Evolutionary conservation across 2,329 filamentous ascomycete genomes (phyloP), one percentile per base, ranked within the genome.

Genomic region (Aspergillus uvarum): DNA sequence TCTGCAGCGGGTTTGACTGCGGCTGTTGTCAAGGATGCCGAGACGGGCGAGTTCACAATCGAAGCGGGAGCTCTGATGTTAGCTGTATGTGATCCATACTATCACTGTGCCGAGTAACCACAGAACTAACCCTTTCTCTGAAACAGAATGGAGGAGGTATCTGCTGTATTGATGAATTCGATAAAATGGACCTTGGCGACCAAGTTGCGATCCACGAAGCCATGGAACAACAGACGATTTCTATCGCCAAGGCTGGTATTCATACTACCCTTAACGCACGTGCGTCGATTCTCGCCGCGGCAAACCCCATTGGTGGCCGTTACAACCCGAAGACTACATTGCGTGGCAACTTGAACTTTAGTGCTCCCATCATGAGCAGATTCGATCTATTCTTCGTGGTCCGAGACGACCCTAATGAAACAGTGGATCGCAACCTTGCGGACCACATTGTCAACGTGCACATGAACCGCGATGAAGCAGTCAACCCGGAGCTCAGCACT

Each of bases 141-240:
- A 12, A 12, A 1, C 54, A 78, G 75, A 78, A 78, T 47, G 86
- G 98, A 71, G 97, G 96, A 67, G 95, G 95, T 56, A 96, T 98
- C 69, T 99, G 95, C 77, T 93, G 92, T 61, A 99, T 99, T 74
- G 95, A 99, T 73, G 95, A 99, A 75, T 99, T 99, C 69, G 95
- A 99, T 85, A 99, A 99, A 81, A 99, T 99, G 95, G 95, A 99
- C 71, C 90, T 99, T 63, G 87, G 82, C 55, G 95, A 99, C 75
- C 95, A 99, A 79, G 95, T 99, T 58, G 95, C 95, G 66, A 99
- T 99, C 71, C 95, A 99, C 84, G 95, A 99, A 86, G 95, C 95
- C 61, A 99, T 99, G 95, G 95, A 99, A 85, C 95, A 99, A 81
- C 95, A 99, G 79, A 99, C 95, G 5, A 99, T 99, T 66, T 97